A percentile compares a stretch with the other conserved stretches of the same genome.
These are phyloP conservation scores for Chrysochromulina parva DNA, from an alignment of 78 protist genomes.

Conservation along the genomic window DNA sequence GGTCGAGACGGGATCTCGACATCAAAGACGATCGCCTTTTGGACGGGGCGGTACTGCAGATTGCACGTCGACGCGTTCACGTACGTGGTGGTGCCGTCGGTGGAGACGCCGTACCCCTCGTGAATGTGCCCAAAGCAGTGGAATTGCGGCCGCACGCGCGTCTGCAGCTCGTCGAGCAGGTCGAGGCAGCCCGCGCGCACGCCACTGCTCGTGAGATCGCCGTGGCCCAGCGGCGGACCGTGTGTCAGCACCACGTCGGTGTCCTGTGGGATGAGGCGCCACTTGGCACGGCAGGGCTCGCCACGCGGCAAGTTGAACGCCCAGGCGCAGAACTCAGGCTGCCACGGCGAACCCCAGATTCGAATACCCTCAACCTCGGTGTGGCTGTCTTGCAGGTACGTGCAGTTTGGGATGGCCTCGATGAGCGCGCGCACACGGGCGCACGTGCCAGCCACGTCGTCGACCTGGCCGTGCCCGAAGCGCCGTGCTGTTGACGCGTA, in stretches of 20 bases:
- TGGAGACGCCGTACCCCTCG: conserved; percentile 63
- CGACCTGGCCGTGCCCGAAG: not conserved
- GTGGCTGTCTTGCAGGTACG: conserved; percentile 22
- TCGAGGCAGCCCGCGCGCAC: conserved; percentile 58
- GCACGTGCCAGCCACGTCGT: not conserved
- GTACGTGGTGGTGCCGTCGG: conserved; percentile 59
- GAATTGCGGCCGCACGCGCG: conserved; percentile 17
- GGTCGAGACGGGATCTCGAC: too few species aligned
- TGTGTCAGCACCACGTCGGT: conserved; percentile 70
- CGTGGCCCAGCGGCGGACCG: conserved; percentile 73
- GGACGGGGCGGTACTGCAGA: conserved; percentile 11
- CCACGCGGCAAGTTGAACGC: conserved; percentile 55
- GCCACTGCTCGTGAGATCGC: not conserved
- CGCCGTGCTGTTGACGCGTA: not conserved
- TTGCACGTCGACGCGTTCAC: conserved; percentile 58
- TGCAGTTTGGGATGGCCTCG: too few species aligned
- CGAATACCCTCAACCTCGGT: conserved; percentile 45
- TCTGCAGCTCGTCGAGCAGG: conserved; percentile 32
- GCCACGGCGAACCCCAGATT: conserved; percentile 72
- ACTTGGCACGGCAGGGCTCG: conserved; percentile 10
- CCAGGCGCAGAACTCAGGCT: conserved; percentile 59
- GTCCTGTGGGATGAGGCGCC: conserved; percentile 58
- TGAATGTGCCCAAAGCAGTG: conserved; percentile 67
- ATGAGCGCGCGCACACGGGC: not conserved
- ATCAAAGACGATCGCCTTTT: conserved; percentile 58